Base-by-base conservation (phyloP, 352 stramenopile genomes). In the Labyrinthula sp. region DNA sequence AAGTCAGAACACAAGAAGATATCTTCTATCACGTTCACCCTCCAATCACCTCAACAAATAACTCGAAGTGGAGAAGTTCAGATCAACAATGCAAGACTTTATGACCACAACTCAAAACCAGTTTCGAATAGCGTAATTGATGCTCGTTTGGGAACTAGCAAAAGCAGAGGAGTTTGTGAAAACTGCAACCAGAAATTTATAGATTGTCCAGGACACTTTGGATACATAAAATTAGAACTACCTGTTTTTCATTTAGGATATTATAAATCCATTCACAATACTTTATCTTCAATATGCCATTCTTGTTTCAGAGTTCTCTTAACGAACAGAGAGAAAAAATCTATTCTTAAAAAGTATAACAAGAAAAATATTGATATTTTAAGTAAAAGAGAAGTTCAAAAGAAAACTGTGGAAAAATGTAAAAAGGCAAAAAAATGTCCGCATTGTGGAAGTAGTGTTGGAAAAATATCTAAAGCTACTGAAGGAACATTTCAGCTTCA, bases 161-260 rank as follows among this genome's bases (percentile, higher is more conserved):
- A 96, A 65, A 98, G 97, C 61, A 75, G 78, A 14, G 79, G 86
- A 46, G 73, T 72, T 9, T 99, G 91, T 61, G 69, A 85, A 34
- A 92, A 69, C 30, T 92, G 80, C 54, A 59, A 54, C 7, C 63
- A 87, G 30, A 92, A 91, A 40, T 61, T 97, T 21, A 66, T 77
- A 7, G 87, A 97, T 60, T 97, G 88, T 59, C 18, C 34, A 3
- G 91, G 90, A 10, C 87, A 98, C 61, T 99, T 93, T 69, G 90
- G 89, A 14, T 93, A 95, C 69, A 94, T 98, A 60, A 75, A 88
- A 29, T 63, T 95, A 24, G 79, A 85, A 54, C 72, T 99, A 24
- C 91, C 91, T 0, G 88, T 95, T 43, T 99, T 97, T 62, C 89
- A 99, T 67, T 96, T 97, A 63, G 91, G 91, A 2, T 99, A 94